Evolutionary conservation across 345 rosid species (phyloP), one percentile per base, ranked within the genome.

Genomic region (Eucalyptus urophylla): DNA sequence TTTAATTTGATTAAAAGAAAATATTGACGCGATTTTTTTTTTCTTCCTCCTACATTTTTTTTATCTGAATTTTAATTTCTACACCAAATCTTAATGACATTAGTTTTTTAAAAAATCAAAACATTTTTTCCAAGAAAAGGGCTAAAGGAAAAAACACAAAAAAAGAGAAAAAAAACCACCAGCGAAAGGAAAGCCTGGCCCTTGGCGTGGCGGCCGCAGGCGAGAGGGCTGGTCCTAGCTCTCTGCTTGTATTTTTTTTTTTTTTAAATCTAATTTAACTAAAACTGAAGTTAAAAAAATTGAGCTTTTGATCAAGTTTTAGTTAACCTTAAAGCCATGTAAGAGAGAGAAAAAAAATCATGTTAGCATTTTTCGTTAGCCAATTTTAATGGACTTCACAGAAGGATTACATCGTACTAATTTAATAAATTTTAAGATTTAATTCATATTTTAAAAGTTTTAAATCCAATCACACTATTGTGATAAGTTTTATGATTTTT

Each of bases 151-250:
- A 56, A 56, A 56, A 22, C 60, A 56, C 29, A 56, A 24, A 56
- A 22, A 22, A 54, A 2, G 0, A 1, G 0, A 2, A 24, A 24
- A 54, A 56, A 56, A 22, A 22, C 11, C 62, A 22, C 6, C 60
- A 22, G 62, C 62, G 27, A 21, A 56, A 56, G 62, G 62, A 56
- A 24, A 56, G 60, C 60, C 60, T 56, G 27, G 27, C 60, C 60
- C 60, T 56, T 53, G 56, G 24, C 10, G 56, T 53, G 56, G 56
- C 24, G 10, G 56, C 56, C 6, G 1, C 25, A 22, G 27, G 62
- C 1, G 12, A 27, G 27, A 22, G 62, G 62, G 29, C 12, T 22
- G 62, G 62, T 22, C 62, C 62, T 22, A 56, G 6, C 62, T 56
- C 62, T 56, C 29, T 24, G 62, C 13, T 56, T 56, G 14, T 56